Percentiles rank a stretch among this genome's conserved stretches.
Conservation (phyloP, 768 basidiomycete species). For the Lentinula aciculospora region DNA sequence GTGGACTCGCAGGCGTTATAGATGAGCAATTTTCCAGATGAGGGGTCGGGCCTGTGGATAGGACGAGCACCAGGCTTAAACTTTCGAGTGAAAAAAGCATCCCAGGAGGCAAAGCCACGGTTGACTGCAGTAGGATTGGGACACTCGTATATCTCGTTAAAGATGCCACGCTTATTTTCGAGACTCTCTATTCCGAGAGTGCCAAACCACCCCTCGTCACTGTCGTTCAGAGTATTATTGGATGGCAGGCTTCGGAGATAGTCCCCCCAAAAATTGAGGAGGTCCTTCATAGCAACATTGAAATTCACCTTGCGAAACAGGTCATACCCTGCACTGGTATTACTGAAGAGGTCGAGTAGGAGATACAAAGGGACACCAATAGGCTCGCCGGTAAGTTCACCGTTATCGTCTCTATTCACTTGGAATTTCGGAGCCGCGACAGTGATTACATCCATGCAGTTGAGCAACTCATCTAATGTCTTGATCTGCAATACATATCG, state of each 20-base stretch:
- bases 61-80: constrained; percentile 32
- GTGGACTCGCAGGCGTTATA: constrained; percentile 40
- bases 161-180: constrained; percentile 12
- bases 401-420: not conserved
- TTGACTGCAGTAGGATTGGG: constrained; percentile 24
- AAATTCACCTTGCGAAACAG: not conserved
- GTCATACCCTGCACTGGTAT: not conserved
- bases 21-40: constrained; percentile 24
- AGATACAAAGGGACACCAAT: constrained; percentile 6
- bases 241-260: not conserved
- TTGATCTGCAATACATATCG: not conserved
- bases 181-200: not conserved
- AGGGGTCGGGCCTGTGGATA: constrained; percentile 14
- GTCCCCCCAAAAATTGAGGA: not conserved
- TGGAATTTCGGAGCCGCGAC: not conserved
- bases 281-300: not conserved
- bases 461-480: not conserved
- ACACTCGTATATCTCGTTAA: constrained; percentile 9
- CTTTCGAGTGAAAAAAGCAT: constrained; percentile 38
- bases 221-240: not conserved
- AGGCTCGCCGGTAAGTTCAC: not conserved
- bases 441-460: not conserved
- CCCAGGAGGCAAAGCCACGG: constrained; percentile 33
- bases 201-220: constrained; percentile 4
- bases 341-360: constrained; percentile 3